phyloP scores from a whole-genome alignment of 1,284 basidiomycete genomes.

The Ceratobasidium sp. region DNA sequence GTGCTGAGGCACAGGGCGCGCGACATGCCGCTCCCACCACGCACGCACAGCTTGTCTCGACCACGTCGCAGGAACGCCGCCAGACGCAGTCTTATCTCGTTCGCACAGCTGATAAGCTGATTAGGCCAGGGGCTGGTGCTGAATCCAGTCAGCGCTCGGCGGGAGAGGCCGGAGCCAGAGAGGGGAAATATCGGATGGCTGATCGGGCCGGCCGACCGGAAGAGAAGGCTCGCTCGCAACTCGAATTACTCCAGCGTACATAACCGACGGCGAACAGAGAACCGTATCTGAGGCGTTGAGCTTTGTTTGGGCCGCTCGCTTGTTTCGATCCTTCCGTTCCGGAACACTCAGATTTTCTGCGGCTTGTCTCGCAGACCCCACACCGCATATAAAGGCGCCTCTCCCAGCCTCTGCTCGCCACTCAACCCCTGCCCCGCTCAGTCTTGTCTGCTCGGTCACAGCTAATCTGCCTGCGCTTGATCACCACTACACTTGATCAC shows the following conservation, averaged over 20 bases:
- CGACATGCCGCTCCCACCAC: background rate
- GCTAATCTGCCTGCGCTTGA: background rate
- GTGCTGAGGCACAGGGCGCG: background rate
- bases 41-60: constrained; percentile 1
- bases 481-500: constrained; percentile 1
- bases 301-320: background rate
- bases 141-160: too few species aligned
- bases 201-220: constrained; percentile 24
- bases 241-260: background rate
- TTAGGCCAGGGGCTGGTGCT: constrained; percentile 12
- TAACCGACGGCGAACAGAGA: constrained; percentile 29
- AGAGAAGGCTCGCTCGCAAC: background rate
- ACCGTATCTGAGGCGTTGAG: too few species aligned
- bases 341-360: constrained; percentile 7
- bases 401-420: background rate
- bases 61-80: constrained; percentile 5
- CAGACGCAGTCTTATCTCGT: constrained; percentile 24
- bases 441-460: background rate
- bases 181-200: constrained; percentile 23
- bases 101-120: constrained; percentile 7
- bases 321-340: constrained; percentile 22
- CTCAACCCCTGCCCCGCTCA: background rate
- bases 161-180: constrained; percentile 17
- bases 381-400: constrained; percentile 30
- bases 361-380: background rate